These are phyloP conservation scores for Suillus sp. DNA, from an alignment of 768 basidiomycete species.

Conservation along the genomic window DNA sequence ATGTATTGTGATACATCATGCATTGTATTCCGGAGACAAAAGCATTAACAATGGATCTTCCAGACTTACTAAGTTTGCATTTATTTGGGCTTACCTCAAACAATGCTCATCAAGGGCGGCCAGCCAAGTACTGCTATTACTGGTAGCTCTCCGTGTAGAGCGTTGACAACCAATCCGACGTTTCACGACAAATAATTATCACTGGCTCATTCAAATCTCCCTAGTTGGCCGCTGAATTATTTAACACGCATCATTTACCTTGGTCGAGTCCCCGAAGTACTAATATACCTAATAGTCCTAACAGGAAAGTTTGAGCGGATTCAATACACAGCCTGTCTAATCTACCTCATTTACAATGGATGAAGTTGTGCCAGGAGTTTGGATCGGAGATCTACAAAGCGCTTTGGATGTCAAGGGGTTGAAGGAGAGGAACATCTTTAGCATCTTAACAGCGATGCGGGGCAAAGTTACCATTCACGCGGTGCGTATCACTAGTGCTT, in stretches of 20 bases:
- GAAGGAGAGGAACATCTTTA: conserved; percentile 70
- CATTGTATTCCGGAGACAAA: conserved; percentile 19
- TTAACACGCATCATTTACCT: background rate
- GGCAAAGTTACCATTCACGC: conserved; percentile 67
- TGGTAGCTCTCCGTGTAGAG: too few species aligned
- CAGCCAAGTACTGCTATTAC: too few species aligned
- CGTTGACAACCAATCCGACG: too few species aligned
- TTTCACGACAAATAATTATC: background rate
- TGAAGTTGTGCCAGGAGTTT: conserved; percentile 75
- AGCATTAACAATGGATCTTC: background rate
- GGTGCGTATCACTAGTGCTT: conserved; percentile 38
- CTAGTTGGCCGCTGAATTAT: background rate
- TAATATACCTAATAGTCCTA: conserved; percentile 3
- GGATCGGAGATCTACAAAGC: conserved; percentile 81
- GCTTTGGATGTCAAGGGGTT: conserved; percentile 65
- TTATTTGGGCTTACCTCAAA: background rate
- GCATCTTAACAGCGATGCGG: conserved; percentile 73
- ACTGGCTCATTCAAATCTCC: background rate
- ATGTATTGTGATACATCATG: conserved; percentile 9
- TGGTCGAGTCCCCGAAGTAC: background rate
- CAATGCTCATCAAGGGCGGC: too few species aligned
- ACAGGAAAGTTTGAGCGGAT: background rate
- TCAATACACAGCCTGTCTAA: background rate
- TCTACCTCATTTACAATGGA: conserved; percentile 51
- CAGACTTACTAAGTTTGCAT: conserved; percentile 12